Evolutionary conservation across 495 filamentous ascomycete species (phyloP).

Genomic region (Amphirosellinia nigrospora): DNA sequence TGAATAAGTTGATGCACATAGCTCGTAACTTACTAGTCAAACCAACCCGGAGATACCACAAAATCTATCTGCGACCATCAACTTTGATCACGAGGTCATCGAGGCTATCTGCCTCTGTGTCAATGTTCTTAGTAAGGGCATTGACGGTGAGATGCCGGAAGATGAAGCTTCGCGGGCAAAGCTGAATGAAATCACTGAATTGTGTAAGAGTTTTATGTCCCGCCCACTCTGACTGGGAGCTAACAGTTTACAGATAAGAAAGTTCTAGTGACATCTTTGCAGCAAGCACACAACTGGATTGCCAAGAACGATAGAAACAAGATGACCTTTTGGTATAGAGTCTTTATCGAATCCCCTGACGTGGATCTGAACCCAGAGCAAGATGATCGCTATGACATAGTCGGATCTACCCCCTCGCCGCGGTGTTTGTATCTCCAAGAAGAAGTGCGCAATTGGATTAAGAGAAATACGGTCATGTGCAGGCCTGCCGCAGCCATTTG

Average conservation of each 20-base stretch:
- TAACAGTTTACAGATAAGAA: constrained; percentile 72
- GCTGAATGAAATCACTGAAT: constrained; percentile 60
- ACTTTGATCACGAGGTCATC: constrained; percentile 83
- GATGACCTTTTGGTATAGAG: constrained; percentile 85
- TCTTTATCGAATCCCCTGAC: constrained; percentile 58
- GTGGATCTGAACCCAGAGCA: constrained; percentile 51
- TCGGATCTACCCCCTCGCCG: constrained; percentile 34
- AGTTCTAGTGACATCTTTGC: constrained; percentile 83
- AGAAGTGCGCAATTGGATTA: constrained; percentile 56
- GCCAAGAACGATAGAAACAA: constrained; percentile 91
- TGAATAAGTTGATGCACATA: constrained; percentile 86
- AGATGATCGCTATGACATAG: constrained; percentile 42
- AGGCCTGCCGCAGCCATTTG: constrained; percentile 48
- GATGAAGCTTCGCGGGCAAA: constrained; percentile 61
- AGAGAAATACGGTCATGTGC: constrained; percentile 58
- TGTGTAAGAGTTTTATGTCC: constrained; percentile 46
- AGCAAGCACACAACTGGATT: constrained; percentile 91
- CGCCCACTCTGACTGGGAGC: neutral
- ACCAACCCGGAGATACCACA: constrained; percentile 77
- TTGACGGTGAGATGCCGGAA: constrained; percentile 79
- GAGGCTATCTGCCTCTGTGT: constrained; percentile 83
- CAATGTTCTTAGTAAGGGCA: constrained; percentile 85
- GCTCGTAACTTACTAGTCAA: constrained; percentile 81
- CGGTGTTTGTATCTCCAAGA: constrained; percentile 41
- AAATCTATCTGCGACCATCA: constrained; percentile 79